phyloP scores from a whole-genome alignment of 2,329 filamentous ascomycete species.

The Pseudocercospora fuligena region DNA sequence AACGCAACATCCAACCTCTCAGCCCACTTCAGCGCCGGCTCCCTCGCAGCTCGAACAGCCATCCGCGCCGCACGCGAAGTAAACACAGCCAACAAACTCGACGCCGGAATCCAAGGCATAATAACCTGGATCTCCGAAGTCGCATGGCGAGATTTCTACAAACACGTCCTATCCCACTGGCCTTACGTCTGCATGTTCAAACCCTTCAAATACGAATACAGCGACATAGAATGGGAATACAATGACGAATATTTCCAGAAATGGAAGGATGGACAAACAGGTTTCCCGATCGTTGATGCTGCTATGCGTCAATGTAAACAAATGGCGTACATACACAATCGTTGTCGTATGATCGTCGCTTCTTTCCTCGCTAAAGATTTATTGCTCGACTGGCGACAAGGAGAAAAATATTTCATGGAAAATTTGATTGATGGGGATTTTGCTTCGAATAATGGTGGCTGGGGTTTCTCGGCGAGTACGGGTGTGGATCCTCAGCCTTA shows the following conservation, averaged over 20 bases:
- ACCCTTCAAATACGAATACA: conserved; percentile 82
- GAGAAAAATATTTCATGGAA: conserved; percentile 83
- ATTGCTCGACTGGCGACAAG: conserved; percentile 80
- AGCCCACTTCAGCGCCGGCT: conserved; percentile 72
- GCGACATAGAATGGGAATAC: conserved; percentile 83
- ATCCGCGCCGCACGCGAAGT: conserved; percentile 65
- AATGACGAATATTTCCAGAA: conserved; percentile 68
- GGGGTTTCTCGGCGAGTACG: conserved; percentile 69
- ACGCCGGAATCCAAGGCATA: conserved; percentile 69
- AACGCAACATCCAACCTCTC: conserved; percentile 71
- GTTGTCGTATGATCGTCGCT: conserved; percentile 81
- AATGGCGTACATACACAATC: conserved; percentile 81
- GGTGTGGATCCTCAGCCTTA: conserved; percentile 88
- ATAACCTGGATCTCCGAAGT: conserved; percentile 79
- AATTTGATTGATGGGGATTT: conserved; percentile 79
- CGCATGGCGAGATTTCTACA: conserved; percentile 88
- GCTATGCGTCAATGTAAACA: conserved; percentile 78
- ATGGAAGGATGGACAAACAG: conserved; percentile 77
- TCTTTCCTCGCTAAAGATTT: conserved; percentile 82
- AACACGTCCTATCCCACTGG: conserved; percentile 82
- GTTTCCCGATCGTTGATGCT: conserved; percentile 83
- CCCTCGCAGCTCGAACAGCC: conserved; percentile 69
- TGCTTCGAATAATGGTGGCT: conserved; percentile 75
- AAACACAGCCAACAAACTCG: conserved; percentile 67
- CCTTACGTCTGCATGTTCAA: conserved; percentile 82